A percentile compares a stretch with the other conserved stretches of the same genome.
Evolutionary conservation across 2,329 filamentous ascomycete genomes (phyloP).

Genomic region (Paecilomyces dactylethromorphus): DNA sequence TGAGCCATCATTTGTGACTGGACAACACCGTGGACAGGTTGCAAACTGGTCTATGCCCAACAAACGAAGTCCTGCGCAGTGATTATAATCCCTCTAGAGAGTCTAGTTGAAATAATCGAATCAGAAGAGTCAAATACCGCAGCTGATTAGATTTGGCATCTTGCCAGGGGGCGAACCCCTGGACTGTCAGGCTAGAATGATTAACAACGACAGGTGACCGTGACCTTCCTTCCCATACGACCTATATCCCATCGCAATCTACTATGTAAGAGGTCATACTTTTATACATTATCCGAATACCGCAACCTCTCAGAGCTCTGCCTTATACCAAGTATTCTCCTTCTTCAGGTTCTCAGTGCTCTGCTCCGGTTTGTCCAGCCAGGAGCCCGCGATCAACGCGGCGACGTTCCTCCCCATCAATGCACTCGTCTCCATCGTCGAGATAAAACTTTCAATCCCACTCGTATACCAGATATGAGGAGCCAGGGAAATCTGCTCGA

Average conservation of each 20-base stretch:
- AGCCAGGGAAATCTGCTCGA: constrained; percentile 69
- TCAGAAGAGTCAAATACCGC: background rate
- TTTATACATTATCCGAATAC: background rate
- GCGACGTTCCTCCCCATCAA: constrained; percentile 68
- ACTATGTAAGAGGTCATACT: background rate
- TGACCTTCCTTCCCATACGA: background rate
- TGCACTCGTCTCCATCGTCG: constrained; percentile 93
- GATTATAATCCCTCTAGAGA: background rate
- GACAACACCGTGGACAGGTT: background rate
- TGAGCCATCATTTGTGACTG: background rate
- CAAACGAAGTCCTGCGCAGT: background rate
- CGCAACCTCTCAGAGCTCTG: background rate
- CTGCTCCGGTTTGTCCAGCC: constrained; percentile 33
- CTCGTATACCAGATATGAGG: constrained; percentile 50
- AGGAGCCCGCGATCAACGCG: constrained; percentile 49
- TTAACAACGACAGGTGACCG: background rate
- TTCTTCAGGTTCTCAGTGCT: background rate
- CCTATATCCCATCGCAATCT: background rate
- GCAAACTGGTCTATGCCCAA: background rate
- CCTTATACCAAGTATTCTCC: background rate
- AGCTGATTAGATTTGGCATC: background rate
- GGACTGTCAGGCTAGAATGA: background rate
- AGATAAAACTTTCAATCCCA: constrained; percentile 86
- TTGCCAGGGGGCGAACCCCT: background rate
- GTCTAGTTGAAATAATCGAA: background rate